phyloP scores from a whole-genome alignment of 305 asterid species.

The Solanum hybrid region DNA sequence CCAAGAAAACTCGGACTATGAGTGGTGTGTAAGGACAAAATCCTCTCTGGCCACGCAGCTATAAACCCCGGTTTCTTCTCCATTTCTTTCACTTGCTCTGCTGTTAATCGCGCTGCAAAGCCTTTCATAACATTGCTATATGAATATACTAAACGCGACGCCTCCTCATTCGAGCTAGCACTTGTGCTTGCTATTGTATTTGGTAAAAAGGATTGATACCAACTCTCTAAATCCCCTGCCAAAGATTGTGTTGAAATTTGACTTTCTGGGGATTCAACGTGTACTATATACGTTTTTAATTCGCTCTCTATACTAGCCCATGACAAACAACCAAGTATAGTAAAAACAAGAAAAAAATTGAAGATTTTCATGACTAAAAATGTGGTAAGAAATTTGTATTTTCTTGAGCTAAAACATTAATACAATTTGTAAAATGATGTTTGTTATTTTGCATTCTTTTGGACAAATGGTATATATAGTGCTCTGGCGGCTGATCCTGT shows the following conservation, averaged over 20 bases:
- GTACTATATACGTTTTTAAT: conserved; percentile 17
- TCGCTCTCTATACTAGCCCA: background rate
- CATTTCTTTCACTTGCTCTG: conserved; percentile 31
- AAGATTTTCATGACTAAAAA: background rate
- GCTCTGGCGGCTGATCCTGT: background rate
- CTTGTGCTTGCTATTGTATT: background rate
- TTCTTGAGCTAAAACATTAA: background rate
- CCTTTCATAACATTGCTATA: conserved; percentile 38
- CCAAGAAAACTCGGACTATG: conserved; percentile 18
- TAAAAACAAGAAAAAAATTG: background rate
- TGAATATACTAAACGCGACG: conserved; percentile 25
- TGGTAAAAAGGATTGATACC: background rate
- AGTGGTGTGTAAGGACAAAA: conserved; percentile 32
- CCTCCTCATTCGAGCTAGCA: background rate
- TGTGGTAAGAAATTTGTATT: background rate
- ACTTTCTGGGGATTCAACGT: background rate
- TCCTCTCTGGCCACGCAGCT: conserved; percentile 26
- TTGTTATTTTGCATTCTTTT: background rate
- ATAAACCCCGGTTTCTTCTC: conserved; percentile 27
- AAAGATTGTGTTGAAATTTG: background rate
- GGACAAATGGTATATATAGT: background rate
- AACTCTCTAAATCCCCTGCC: background rate
- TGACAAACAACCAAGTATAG: background rate
- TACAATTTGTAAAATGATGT: background rate
- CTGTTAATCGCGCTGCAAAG: conserved; percentile 37